Evolutionary conservation across 1,139 yeast species (phyloP), one percentile per base, ranked within the genome.

Genomic region (Lodderomyces oxycetoniae): DNA sequence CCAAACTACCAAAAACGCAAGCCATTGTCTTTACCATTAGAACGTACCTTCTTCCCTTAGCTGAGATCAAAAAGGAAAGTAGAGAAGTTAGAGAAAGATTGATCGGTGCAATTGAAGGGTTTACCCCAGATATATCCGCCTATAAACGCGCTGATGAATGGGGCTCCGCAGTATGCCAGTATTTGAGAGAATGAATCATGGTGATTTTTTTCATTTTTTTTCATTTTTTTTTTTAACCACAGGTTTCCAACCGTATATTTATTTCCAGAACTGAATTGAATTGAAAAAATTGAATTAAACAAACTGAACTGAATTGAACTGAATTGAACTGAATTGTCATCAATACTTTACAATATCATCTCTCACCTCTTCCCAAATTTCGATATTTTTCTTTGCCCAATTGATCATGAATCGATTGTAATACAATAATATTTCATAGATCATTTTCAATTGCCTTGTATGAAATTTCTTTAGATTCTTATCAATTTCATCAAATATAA

Each of bases 311-410:
- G n/a, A n/a, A n/a, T n/a, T n/a, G n/a, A 19, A 19, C 22, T 7
- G 10, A 19, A 7, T 19, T 19, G 7, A 10, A 19, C 7, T 10
- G 9, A 19, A 19, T 19, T 10, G 10, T 8, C 12, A 6, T 17
- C 10, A 28, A n/a, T n/a, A 28, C 30, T 17, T 16, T 4, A 17
- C 4, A 17, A 69, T 50, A 37, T 68, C 75, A 14, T 64, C 67
- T 40, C 65, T 67, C 9, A 82, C 78, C 42, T 80, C 88, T 47
- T 78, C 79, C 91, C 91, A 82, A 33, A 76, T 68, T 45, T 81
- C 87, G 33, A 78, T 58, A 49, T 80, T 81, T 58, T 78, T 78
- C 47, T 67, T 69, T 3, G 86, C 85, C 88, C 89, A 82, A 39
- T 71, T 77, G 25, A 78, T 60, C 31, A 82, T 69, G 38, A 76